A percentile compares a stretch with the other conserved stretches of the same genome.
These are phyloP conservation scores for cucumber (Cucumis sativus) DNA, from an alignment of 306 rosid genomes.

Conservation along the genomic window Cucumber_9930_V3 NC_026658.2:287501-288000, in stretches of 20 bases:
- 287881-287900: conserved; percentile 45
- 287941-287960: conserved; percentile 93
- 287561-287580: conserved; percentile 61
- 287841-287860: conserved; percentile 76
- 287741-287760: conserved; percentile 56
- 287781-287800: conserved; percentile 32
- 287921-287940: conserved; percentile 53
- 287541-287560: conserved; percentile 86
- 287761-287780: conserved; percentile 59
- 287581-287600: conserved; percentile 92
- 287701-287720: conserved; percentile 38
- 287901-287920: conserved; percentile 71
- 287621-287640: conserved; percentile 45
- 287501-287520: conserved; percentile 37
- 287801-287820: conserved; percentile 73
- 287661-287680: conserved; percentile 89
- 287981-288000: conserved; percentile 84
- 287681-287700: conserved; percentile 38
- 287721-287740: conserved; percentile 42
- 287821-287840: conserved; percentile 36
- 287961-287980: conserved; percentile 87
- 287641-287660: conserved; percentile 76
- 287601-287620: conserved; percentile 85
- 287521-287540: conserved; percentile 62
- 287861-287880: conserved; percentile 42